Percentiles rank a stretch among this genome's conserved stretches.
phyloP scores from a whole-genome alignment of 129 eudicot species.

The Deinandra increscens region DNA sequence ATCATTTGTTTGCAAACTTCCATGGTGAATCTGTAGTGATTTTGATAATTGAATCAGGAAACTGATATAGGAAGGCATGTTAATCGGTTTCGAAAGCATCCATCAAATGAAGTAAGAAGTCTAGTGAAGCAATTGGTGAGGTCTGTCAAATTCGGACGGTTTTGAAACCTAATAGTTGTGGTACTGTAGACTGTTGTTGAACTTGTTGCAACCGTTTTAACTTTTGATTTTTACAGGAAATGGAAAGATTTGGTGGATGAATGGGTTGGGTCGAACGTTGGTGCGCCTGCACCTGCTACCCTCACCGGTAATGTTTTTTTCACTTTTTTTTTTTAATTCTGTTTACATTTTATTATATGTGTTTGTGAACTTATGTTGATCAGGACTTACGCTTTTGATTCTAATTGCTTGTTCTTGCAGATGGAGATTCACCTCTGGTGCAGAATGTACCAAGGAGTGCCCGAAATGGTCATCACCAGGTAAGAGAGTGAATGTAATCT shows the following conservation, averaged over 20 bases:
- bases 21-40: neutral
- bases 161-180: neutral
- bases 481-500: slow-evolving; percentile 21
- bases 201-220: neutral
- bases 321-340: neutral
- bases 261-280: slow-evolving; percentile 71
- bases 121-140: slow-evolving; percentile 86
- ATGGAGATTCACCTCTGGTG: slow-evolving; percentile 73
- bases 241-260: slow-evolving; percentile 97
- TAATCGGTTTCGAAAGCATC: slow-evolving; percentile 76
- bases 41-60: slow-evolving; percentile 42
- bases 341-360: neutral
- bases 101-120: slow-evolving; percentile 62
- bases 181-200: neutral
- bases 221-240: slow-evolving; percentile 46
- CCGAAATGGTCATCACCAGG: slow-evolving; percentile 66
- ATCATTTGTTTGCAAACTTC: neutral
- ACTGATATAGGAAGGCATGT: slow-evolving; percentile 94
- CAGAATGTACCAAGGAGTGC: slow-evolving; percentile 45
- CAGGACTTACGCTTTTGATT: neutral
- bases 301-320: slow-evolving; percentile 51
- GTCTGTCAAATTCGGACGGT: slow-evolving; percentile 30
- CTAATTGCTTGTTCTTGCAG: slow-evolving; percentile 43
- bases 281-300: slow-evolving; percentile 39
- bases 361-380: neutral